These are phyloP conservation scores for Citrus cavaleriei DNA, from an alignment of 345 rosid genomes.

Conservation along the genomic window DNA sequence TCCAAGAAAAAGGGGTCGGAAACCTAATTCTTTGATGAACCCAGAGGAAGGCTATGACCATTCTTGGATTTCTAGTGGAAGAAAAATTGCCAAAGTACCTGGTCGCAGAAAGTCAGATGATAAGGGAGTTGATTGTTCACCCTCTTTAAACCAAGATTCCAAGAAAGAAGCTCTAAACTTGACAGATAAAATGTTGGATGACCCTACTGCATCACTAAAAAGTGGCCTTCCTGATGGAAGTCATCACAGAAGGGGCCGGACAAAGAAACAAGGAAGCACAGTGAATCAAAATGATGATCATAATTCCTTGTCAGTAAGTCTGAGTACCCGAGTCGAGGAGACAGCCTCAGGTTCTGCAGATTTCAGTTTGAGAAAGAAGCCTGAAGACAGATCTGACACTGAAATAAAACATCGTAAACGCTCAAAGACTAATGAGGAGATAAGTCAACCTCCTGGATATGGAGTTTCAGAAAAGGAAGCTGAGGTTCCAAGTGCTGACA, in stretches of 20 bases:
- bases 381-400: conserved; percentile 24
- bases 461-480: conserved; percentile 23
- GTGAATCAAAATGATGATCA: conserved; percentile 34
- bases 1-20: conserved; percentile 53
- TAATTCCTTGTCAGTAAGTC: conserved; percentile 21
- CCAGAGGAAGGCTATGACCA: conserved; percentile 65
- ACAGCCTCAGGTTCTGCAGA: conserved; percentile 17
- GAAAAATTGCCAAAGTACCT: conserved; percentile 24
- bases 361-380: conserved; percentile 19
- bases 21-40: conserved; percentile 62
- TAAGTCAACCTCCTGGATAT: conserved; percentile 2
- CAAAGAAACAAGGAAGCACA: conserved; percentile 23
- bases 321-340: conserved; percentile 12
- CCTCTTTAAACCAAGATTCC: conserved; percentile 23
- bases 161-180: conserved; percentile 27
- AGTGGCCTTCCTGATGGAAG: conserved; percentile 16
- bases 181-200: neutral
- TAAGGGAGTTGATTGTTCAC: conserved; percentile 23
- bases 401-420: conserved; percentile 23
- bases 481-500: conserved; percentile 13
- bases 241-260: conserved; percentile 28
- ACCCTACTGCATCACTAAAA: conserved; percentile 15
- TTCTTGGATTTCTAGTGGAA: conserved; percentile 36
- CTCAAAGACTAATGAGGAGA: conserved; percentile 20
- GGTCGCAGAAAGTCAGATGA: conserved; percentile 25